Base-by-base conservation (phyloP, 805 yeast species). In the Middelhovenomyces tepae region DNA sequence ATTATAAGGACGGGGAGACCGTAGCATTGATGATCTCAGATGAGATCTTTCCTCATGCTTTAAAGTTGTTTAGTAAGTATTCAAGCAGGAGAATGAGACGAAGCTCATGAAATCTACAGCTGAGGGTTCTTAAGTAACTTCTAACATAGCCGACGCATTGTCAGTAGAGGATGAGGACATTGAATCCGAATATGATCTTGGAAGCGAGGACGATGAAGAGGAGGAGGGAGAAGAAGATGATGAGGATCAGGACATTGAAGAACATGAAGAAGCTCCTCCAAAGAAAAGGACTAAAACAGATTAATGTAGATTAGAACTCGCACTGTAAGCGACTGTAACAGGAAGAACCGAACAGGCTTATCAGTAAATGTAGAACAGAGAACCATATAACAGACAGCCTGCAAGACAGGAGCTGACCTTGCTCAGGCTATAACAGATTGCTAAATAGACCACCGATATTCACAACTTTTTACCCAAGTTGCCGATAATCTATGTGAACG, bases 11-110 rank as follows among this genome's bases (percentile, higher is more conserved):
- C 36, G 95, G 94, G 16, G 89, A 78, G 40, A 85, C 78, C 7
- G 64, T 87, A 35, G 83, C 94, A 0, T 62, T 74, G 32, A 57
- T 82, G 26, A 62, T 89, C 9, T 64, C 73, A 4, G 94, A 85
- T 28, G 95, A 87, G 47, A 52, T 89, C 27, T 87, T 72, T 51
- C 94, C 95, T 9, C 76, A 77, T 45, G 91, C 95, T 3, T 75
- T 84, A 16, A 82, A 79, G 46, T 79, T 82, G 51, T 89, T 78
- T 47, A n/a, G n/a, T n/a, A n/a, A n/a, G n/a, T n/a, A n/a, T n/a
- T n/a, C n/a, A n/a, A n/a, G n/a, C n/a, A n/a, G n/a, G n/a, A n/a
- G n/a, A n/a, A n/a, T n/a, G n/a, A n/a, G n/a, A n/a, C n/a, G n/a
- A n/a, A n/a, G n/a, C n/a, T n/a, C n/a, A n/a, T n/a, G n/a, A n/a